Conservation (phyloP, 345 rosid species). For the Excoecaria cochinchinensis region DNA sequence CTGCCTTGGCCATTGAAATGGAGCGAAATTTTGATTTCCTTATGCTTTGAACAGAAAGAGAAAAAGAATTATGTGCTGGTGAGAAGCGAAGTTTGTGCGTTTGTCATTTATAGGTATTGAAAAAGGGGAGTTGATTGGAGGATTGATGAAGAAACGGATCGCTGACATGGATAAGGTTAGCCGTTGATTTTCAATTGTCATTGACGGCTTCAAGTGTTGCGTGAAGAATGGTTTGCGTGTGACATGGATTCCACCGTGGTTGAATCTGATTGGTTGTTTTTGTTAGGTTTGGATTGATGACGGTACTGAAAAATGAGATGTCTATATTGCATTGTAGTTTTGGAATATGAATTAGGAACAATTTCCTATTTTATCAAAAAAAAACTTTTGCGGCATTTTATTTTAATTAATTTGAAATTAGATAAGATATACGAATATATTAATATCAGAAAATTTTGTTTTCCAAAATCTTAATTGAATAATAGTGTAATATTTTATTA, state of each 20-base stretch:
- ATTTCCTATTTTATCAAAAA: too few species aligned
- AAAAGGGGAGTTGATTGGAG: background rate
- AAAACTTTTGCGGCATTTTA: too few species aligned
- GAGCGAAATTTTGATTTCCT: background rate
- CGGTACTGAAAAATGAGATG: too few species aligned
- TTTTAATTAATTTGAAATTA: too few species aligned
- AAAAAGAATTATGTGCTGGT: background rate
- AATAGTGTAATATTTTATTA: too few species aligned
- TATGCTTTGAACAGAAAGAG: background rate
- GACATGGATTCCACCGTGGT: background rate
- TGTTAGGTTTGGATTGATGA: too few species aligned
- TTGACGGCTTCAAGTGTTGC: constrained; percentile 1
- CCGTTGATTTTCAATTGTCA: background rate
- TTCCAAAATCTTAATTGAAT: too few species aligned
- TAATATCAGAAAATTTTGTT: too few species aligned
- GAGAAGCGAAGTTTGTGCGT: background rate
- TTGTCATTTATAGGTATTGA: background rate
- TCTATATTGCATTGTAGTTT: too few species aligned
- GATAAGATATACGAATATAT: too few species aligned
- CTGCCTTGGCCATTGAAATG: constrained; percentile 49
- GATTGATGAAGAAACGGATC: background rate
- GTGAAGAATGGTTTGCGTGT: background rate
- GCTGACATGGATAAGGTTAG: background rate
- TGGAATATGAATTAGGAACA: too few species aligned
- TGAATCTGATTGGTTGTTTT: too few species aligned